Percentiles rank a stretch among this genome's conserved stretches.
Evolutionary conservation across 2,329 filamentous ascomycete species (phyloP).

Genomic region (Claviceps arundinis): DNA sequence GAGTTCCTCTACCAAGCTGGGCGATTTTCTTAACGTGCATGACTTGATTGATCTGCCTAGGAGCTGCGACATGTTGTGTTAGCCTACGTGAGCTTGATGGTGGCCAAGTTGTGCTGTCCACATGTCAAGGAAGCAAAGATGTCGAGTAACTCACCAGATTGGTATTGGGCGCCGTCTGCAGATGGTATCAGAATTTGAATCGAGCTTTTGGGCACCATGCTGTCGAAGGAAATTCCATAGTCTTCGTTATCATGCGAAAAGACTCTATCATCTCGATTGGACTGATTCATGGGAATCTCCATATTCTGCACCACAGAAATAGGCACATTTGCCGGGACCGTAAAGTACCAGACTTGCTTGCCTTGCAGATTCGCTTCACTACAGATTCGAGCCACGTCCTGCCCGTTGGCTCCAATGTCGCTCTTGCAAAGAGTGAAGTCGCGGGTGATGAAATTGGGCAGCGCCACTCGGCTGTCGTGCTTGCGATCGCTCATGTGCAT

Average conservation of each 20-base stretch:
- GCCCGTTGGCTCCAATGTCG: constrained; percentile 22
- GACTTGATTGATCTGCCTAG: constrained; percentile 39
- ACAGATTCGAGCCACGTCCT: constrained; percentile 41
- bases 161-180: constrained; percentile 39
- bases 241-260: constrained; percentile 50
- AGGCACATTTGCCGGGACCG: constrained; percentile 55
- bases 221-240: constrained; percentile 46
- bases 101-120: no score
- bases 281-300: constrained; percentile 44
- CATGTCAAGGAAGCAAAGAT: no score
- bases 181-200: constrained; percentile 50
- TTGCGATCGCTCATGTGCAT: constrained; percentile 24
- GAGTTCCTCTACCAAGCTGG: constrained; percentile 30
- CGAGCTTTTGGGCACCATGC: constrained; percentile 32
- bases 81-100: not conserved
- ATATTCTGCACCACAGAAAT: constrained; percentile 53
- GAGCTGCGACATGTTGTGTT: constrained; percentile 10
- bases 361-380: constrained; percentile 45
- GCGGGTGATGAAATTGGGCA: constrained; percentile 33
- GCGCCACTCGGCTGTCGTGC: constrained; percentile 20
- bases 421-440: constrained; percentile 41
- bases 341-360: constrained; percentile 74
- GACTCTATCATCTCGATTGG: constrained; percentile 37
- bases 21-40: constrained; percentile 54
- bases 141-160: constrained; percentile 29